These are phyloP conservation scores for Spirogloea muscicola DNA, from an alignment of 139 green algal genomes.

Conservation along the genomic window DNA sequence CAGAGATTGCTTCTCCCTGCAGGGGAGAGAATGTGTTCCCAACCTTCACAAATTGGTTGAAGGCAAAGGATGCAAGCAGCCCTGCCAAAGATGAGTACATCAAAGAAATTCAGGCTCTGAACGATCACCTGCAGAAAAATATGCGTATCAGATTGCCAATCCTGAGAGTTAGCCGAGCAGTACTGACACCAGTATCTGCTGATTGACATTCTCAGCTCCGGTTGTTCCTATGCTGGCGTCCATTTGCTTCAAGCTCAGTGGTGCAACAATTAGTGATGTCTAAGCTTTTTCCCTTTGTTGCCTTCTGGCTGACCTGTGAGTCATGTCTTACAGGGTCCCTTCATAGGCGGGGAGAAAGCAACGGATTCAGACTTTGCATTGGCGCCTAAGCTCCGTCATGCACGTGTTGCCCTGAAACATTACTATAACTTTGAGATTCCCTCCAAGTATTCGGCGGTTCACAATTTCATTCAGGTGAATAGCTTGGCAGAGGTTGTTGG, in stretches of 20 bases:
- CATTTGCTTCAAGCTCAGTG: not conserved
- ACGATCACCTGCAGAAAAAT: constrained; percentile 18
- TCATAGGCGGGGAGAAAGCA: constrained; percentile 20
- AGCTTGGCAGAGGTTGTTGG: too few relatives aligned
- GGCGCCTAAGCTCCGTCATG: constrained; percentile 15
- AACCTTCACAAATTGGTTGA: constrained; percentile 18
- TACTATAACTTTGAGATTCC: constrained; percentile 23
- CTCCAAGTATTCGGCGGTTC: not conserved
- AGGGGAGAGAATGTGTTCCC: constrained; percentile 18
- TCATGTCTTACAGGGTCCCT: constrained; percentile 22
- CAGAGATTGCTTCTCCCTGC: not conserved
- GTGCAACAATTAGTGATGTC: not conserved
- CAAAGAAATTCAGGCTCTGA: constrained; percentile 7
- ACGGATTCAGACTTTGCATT: constrained; percentile 17
- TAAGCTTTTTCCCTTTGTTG: not conserved
- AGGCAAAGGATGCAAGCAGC: constrained; percentile 24
- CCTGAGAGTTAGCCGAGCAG: too few relatives aligned
- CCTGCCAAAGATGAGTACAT: not conserved
- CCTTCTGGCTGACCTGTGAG: too few relatives aligned
- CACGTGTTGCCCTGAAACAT: constrained; percentile 17
- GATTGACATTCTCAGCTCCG: too few relatives aligned
- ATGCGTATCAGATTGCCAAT: not conserved
- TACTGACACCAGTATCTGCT: too few relatives aligned
- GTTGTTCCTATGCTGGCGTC: not conserved
- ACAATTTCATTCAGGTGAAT: constrained; percentile 19